phyloP scores from a whole-genome alignment of 2,329 filamentous ascomycete genomes.

The Cadophora malorum region DNA sequence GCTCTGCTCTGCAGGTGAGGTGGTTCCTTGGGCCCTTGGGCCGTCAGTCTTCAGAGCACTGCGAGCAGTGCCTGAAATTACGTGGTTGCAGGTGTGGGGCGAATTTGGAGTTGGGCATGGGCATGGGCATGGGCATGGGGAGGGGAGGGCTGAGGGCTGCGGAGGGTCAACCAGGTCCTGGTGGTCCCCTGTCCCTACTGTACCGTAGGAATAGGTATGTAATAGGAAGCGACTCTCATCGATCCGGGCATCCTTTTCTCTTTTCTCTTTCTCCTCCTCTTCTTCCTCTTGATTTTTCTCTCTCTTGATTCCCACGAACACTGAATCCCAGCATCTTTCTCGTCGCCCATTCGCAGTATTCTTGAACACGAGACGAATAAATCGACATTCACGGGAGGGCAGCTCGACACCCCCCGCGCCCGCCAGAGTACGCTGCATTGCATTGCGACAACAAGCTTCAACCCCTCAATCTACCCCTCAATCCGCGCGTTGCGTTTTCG shows the following conservation, averaged over 20 bases:
- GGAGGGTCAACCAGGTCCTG: too few relatives aligned
- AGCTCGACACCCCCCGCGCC: not conserved
- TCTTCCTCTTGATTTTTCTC: not conserved
- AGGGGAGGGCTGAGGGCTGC: too few relatives aligned
- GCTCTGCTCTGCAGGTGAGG: too few relatives aligned
- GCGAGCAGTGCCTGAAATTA: conserved; percentile 10
- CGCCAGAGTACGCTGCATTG: not conserved
- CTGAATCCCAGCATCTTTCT: not conserved
- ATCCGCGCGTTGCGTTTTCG: conserved; percentile 22
- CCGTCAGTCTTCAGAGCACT: not conserved
- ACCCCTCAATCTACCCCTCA: conserved; percentile 25
- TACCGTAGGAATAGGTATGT: too few relatives aligned
- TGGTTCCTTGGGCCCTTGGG: not conserved
- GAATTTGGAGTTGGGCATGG: not conserved
- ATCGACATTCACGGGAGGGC: not conserved
- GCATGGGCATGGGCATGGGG: not conserved
- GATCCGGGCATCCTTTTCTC: too few relatives aligned
- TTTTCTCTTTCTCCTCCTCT: not conserved
- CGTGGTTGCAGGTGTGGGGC: conserved; percentile 15
- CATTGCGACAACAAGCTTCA: conserved; percentile 11
- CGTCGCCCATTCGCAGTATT: not conserved
- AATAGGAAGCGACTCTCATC: too few relatives aligned
- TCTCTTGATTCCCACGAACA: not conserved
- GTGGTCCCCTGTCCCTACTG: too few relatives aligned
- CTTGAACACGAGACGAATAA: not conserved